A percentile compares a stretch with the other conserved stretches of the same genome.
Evolutionary conservation across 305 asterid species (phyloP).

Genomic region (Solanum aculeatissimum): DNA sequence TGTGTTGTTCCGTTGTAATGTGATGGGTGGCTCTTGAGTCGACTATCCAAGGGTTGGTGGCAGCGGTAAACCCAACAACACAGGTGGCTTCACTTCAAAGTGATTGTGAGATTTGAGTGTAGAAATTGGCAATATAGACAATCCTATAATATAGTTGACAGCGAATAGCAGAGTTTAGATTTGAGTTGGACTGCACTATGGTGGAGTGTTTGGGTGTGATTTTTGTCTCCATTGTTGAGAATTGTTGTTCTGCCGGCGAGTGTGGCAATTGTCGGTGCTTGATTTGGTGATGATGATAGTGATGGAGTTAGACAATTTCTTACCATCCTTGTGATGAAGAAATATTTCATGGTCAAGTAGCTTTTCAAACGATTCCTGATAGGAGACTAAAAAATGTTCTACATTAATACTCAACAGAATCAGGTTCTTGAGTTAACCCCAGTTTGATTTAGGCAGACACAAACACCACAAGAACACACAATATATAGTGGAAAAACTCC

Average conservation of each 20-base stretch:
- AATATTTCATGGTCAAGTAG: neutral
- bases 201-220: neutral
- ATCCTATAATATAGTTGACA: neutral
- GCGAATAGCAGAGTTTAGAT: neutral
- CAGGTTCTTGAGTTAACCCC: too few relatives aligned
- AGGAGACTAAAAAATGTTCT: neutral
- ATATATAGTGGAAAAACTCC: too few relatives aligned
- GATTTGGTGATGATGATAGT: neutral
- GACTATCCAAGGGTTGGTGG: neutral
- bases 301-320: too few relatives aligned
- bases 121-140: neutral
- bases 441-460: too few relatives aligned
- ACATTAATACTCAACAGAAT: too few relatives aligned
- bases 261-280: neutral
- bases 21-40: neutral
- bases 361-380: neutral
- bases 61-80: rapidly evolving
- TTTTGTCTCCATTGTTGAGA: neutral
- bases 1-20: neutral
- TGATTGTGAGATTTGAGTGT: neutral
- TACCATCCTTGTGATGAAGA: neutral
- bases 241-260: neutral
- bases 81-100: neutral
- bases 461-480: too few relatives aligned
- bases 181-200: neutral